Evolutionary conservation across 1,284 basidiomycete genomes (phyloP), one percentile per base, ranked within the genome.

Genomic region (Ceratobasidium sp.): DNA sequence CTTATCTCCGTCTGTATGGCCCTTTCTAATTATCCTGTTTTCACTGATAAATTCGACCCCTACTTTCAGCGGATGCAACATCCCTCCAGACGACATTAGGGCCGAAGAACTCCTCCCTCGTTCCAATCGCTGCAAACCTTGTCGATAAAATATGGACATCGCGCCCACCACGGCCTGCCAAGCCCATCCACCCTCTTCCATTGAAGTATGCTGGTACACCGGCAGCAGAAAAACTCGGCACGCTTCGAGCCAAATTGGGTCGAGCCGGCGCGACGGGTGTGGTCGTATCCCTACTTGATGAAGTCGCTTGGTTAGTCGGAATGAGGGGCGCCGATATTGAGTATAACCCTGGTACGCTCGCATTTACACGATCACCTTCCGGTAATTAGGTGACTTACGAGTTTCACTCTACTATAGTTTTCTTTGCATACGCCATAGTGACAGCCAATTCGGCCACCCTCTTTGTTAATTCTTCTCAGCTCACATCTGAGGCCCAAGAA

Each of bases 291-390:
- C 86, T 88, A 81, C 84, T 98, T 7, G 94, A 96, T 76, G 94
- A 96, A 75, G 85, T 93, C 52, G 93, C 92, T 0, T 95, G 96
- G 96, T 77, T 97, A 30, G 93, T 98, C 80, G 98, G 98, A 78
- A 81, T 99, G 49, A 87, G 96, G 70, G 95, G 95, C 0, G 86
- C 87, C 1, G 95, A 98, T 77, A 96, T 98, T 71, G 88, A 89
- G 42, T 98, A 85, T 80, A 98, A 97, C 76, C 94, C 94, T 72
- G 82, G 85, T 85, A 66, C 21, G 79, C 73, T 8, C 11, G 33
- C 25, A 13, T 19, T 25, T 19, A 16, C 1, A 30, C 56, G 9
- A 14, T 44, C 44, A 25, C n/a, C n/a, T 60, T 60, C 21, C 50
- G 64, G 25, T 27, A 13, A 39, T 14, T 11, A 5, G 21, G 13